phyloP scores from a whole-genome alignment of 139 green algal species.

The Tetraselmis chui region DNA sequence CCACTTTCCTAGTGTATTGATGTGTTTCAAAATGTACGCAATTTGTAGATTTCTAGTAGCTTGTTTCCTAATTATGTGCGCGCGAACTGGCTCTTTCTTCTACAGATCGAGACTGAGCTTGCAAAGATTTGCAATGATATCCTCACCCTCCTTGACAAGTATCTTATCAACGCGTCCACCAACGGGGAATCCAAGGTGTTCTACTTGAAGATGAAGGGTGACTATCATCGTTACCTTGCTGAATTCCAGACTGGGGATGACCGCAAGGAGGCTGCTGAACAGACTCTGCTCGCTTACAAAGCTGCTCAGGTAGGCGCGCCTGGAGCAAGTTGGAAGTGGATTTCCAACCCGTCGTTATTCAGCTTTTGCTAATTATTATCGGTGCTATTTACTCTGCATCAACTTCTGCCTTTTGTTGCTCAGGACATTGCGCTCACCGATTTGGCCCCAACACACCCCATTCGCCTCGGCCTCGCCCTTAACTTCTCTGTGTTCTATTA shows the following conservation, averaged over 20 bases:
- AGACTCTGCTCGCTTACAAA: conserved; percentile 95
- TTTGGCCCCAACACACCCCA: conserved; percentile 93
- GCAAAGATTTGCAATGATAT: conserved; percentile 46
- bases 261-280: conserved; percentile 82
- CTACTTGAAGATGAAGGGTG: conserved; percentile 90
- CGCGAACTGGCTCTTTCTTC: neutral
- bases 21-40: too few species aligned
- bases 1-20: too few species aligned
- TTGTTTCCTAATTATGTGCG: too few species aligned
- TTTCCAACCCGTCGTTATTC: too few species aligned
- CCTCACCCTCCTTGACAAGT: conserved; percentile 85
- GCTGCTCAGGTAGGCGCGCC: conserved; percentile 60
- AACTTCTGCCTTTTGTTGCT: too few species aligned
- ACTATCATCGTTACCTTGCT: conserved; percentile 94
- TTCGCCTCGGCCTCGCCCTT: conserved; percentile 92
- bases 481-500: conserved; percentile 99
- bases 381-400: too few species aligned
- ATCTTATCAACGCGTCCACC: conserved; percentile 89
- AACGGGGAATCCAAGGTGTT: conserved; percentile 97
- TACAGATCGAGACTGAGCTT: conserved; percentile 47
- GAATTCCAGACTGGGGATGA: conserved; percentile 59
- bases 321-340: too few species aligned
- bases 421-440: conserved; percentile 94
- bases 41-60: too few species aligned
- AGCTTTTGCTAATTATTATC: too few species aligned